Conservation (phyloP, 2,329 filamentous ascomycete genomes). For the Calonectria pseudoreteaudii region DNA sequence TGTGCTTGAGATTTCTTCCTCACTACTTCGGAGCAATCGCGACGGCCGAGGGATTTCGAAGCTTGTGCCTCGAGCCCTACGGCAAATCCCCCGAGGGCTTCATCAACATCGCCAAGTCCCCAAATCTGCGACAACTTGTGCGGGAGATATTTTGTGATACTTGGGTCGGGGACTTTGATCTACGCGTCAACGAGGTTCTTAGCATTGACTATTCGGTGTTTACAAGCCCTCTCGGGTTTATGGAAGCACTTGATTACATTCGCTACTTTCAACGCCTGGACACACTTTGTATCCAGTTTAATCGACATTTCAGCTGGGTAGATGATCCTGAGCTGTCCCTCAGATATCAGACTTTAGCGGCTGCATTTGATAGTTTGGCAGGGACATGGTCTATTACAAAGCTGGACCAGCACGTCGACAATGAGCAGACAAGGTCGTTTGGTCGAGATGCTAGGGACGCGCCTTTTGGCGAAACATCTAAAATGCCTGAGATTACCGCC, state of each 20-base stretch:
- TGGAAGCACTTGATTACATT: neutral
- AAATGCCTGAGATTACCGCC: neutral
- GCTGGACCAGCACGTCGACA: neutral
- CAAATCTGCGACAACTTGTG: neutral
- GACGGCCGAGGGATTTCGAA: neutral
- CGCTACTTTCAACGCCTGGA: conserved; percentile 7
- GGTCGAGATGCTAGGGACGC: neutral
- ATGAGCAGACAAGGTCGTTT: neutral
- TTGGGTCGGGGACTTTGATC: neutral
- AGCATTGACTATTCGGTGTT: neutral
- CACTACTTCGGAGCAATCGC: conserved; percentile 44
- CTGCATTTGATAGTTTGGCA: conserved; percentile 28
- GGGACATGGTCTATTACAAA: conserved; percentile 24
- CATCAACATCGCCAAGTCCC: neutral
- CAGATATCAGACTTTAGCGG: neutral
- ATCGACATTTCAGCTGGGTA: neutral
- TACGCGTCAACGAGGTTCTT: neutral
- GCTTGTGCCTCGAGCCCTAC: neutral
- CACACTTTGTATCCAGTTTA: neutral
- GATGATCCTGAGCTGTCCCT: neutral
- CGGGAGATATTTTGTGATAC: conserved; percentile 19
- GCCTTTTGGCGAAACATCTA: neutral
- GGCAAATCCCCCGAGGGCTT: neutral
- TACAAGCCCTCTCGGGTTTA: neutral
- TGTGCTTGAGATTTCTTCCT: conserved; percentile 43